A percentile compares a stretch with the other conserved stretches of the same genome.
Conservation (phyloP, 2,329 filamentous ascomycete genomes). For the Fusarium transvaalense region DNA sequence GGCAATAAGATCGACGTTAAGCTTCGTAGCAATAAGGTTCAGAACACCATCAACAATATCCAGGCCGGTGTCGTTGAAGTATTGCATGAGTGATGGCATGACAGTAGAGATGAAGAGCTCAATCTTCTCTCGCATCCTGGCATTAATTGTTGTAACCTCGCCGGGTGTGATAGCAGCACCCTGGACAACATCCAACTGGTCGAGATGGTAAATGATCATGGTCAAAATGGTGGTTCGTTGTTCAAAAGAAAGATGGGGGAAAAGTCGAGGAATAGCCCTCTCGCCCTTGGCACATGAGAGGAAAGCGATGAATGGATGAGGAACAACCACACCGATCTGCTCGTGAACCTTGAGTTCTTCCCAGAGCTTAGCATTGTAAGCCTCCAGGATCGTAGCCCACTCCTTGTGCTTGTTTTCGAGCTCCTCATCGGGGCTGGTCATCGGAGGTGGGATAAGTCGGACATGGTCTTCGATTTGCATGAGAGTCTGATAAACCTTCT, state of each 20-base stretch:
- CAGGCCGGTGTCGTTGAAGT: constrained; percentile 90
- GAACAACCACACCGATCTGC: constrained; percentile 80
- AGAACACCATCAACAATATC: constrained; percentile 92
- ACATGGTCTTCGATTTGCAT: constrained; percentile 97
- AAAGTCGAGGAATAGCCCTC: constrained; percentile 93
- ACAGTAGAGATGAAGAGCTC: constrained; percentile 90
- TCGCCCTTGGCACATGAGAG: constrained; percentile 96
- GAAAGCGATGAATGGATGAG: constrained; percentile 96
- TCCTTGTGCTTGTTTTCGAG: constrained; percentile 80
- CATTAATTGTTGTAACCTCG: constrained; percentile 77
- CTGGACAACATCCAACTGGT: constrained; percentile 89
- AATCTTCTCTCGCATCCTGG: constrained; percentile 87
- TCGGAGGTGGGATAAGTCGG: constrained; percentile 76
- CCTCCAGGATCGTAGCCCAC: constrained; percentile 71
- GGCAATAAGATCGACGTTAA: constrained; percentile 86
- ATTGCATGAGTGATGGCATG: constrained; percentile 89
- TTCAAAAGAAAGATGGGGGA: constrained; percentile 91
- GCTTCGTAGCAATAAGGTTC: constrained; percentile 83
- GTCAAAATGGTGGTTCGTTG: constrained; percentile 96
- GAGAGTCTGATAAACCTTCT: constrained; percentile 85
- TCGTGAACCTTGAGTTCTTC: constrained; percentile 90
- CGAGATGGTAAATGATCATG: constrained; percentile 94
- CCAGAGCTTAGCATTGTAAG: constrained; percentile 87
- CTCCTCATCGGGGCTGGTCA: constrained; percentile 73
- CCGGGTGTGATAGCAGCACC: constrained; percentile 80